Conservation (phyloP, 495 filamentous ascomycete species). For the Mytilinidion resinicola region DNA sequence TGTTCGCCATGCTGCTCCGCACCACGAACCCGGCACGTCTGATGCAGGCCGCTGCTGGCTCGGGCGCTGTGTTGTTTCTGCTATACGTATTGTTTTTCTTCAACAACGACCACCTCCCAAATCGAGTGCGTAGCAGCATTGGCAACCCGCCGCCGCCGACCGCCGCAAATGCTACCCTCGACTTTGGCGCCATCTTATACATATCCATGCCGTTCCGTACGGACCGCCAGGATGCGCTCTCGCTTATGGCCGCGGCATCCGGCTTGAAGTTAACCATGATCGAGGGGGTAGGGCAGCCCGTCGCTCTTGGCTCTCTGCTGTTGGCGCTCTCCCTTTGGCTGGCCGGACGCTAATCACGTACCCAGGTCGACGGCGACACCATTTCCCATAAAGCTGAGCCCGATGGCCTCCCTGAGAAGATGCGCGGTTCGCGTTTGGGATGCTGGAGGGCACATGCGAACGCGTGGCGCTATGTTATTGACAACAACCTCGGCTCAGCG, state of each 20-base stretch:
- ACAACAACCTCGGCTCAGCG: conserved; percentile 39
- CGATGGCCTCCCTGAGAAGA: conserved; percentile 19
- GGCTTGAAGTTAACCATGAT: conserved; percentile 37
- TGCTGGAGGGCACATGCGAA: conserved; percentile 40
- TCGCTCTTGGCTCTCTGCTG: conserved; percentile 18
- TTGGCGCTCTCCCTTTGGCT: neutral
- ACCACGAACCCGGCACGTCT: too few species aligned
- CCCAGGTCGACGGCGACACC: conserved; percentile 8
- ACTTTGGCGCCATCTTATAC: conserved; percentile 23
- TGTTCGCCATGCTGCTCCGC: too few species aligned
- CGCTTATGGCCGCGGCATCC: conserved; percentile 30
- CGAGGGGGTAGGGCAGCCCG: conserved; percentile 31
- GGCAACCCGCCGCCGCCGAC: neutral
- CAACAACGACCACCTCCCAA: too few species aligned
- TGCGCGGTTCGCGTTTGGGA: conserved; percentile 22
- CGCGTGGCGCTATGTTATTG: conserved; percentile 34
- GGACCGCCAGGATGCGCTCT: conserved; percentile 39
- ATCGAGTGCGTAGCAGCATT: too few species aligned
- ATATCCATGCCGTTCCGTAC: conserved; percentile 29
- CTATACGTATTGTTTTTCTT: too few species aligned
- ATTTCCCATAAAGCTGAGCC: conserved; percentile 34
- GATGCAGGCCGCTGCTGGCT: too few species aligned
- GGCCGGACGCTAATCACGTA: neutral
- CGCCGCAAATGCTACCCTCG: conserved; percentile 19
- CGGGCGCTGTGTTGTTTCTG: too few species aligned